Evolutionary conservation across 2,329 filamentous ascomycete genomes (phyloP).

Genomic region (Aureobasidium sp.): DNA sequence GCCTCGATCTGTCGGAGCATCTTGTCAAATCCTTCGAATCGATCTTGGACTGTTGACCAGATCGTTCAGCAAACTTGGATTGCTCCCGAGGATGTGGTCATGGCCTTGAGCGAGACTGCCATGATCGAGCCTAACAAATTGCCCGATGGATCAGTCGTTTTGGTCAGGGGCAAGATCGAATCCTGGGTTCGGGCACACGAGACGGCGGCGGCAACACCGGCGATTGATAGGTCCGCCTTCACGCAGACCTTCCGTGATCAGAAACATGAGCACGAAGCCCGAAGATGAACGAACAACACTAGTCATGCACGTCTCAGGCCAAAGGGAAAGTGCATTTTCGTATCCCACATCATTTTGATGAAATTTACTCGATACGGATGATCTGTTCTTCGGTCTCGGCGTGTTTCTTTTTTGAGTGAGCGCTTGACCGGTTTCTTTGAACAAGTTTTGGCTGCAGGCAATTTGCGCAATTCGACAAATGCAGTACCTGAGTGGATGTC

Average conservation of each 20-base stretch:
- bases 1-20: slow-evolving; percentile 70
- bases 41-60: slow-evolving; percentile 57
- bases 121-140: slow-evolving; percentile 53
- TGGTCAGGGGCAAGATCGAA: slow-evolving; percentile 53
- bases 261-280: slow-evolving; percentile 22
- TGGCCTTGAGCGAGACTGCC: slow-evolving; percentile 72
- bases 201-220: slow-evolving; percentile 57
- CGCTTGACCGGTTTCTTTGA: neutral
- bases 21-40: slow-evolving; percentile 38
- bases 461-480: slow-evolving; percentile 3
- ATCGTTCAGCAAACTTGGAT: slow-evolving; percentile 79
- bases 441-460: slow-evolving; percentile 2
- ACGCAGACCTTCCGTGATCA: slow-evolving; percentile 39
- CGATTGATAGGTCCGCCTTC: slow-evolving; percentile 67
- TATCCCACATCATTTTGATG: neutral
- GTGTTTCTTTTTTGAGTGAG: neutral
- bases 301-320: slow-evolving; percentile 3
- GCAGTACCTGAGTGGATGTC: neutral
- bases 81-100: slow-evolving; percentile 72
- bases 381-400: neutral
- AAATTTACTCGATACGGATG: neutral
- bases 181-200: slow-evolving; percentile 59
- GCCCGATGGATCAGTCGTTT: slow-evolving; percentile 41
- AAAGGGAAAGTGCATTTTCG: neutral
- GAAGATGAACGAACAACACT: neutral